Evolutionary conservation across 2,329 filamentous ascomycete species (phyloP).

Genomic region (Sclerotinia sclerotiorum): DNA sequence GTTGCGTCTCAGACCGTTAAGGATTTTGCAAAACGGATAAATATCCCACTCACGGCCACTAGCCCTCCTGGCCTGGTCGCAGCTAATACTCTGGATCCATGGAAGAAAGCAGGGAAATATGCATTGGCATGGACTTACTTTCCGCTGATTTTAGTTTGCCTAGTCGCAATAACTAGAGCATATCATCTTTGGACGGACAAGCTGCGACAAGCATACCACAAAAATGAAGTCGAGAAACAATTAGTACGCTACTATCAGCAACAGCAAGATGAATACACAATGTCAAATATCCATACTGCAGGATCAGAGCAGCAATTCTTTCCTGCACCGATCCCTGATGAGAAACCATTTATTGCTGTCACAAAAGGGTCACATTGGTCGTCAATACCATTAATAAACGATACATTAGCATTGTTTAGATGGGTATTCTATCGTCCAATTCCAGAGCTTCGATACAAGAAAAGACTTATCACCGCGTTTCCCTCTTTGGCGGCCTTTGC

Average conservation of each 20-base stretch:
- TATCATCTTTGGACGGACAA: slow-evolving; percentile 95
- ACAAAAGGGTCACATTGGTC: slow-evolving; percentile 69
- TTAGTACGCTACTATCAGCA: slow-evolving; percentile 57
- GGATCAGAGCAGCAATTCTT: slow-evolving; percentile 53
- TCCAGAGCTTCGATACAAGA: slow-evolving; percentile 68
- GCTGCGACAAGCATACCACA: slow-evolving; percentile 84
- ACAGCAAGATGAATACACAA: slow-evolving; percentile 57
- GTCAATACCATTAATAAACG: slow-evolving; percentile 72
- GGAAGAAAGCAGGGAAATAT: slow-evolving; percentile 80
- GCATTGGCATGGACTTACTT: slow-evolving; percentile 88
- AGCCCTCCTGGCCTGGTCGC: slow-evolving; percentile 62
- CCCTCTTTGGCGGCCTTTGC: slow-evolving; percentile 73
- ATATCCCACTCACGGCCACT: slow-evolving; percentile 58
- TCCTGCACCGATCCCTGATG: slow-evolving; percentile 61
- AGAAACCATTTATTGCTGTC: slow-evolving; percentile 56
- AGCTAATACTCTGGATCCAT: slow-evolving; percentile 71
- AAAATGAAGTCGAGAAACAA: slow-evolving; percentile 72
- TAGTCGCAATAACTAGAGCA: slow-evolving; percentile 68
- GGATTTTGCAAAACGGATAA: slow-evolving; percentile 49
- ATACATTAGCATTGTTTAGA: slow-evolving; percentile 76
- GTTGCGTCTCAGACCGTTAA: slow-evolving; percentile 35
- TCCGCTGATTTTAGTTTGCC: slow-evolving; percentile 66
- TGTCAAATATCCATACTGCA: slow-evolving; percentile 56
- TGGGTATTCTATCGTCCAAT: slow-evolving; percentile 89
- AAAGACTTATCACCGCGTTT: slow-evolving; percentile 67